Percentiles rank a stretch among this genome's conserved stretches.
Conservation (phyloP, 2,329 filamentous ascomycete species). For the Ramularia collo-cygni region DNA sequence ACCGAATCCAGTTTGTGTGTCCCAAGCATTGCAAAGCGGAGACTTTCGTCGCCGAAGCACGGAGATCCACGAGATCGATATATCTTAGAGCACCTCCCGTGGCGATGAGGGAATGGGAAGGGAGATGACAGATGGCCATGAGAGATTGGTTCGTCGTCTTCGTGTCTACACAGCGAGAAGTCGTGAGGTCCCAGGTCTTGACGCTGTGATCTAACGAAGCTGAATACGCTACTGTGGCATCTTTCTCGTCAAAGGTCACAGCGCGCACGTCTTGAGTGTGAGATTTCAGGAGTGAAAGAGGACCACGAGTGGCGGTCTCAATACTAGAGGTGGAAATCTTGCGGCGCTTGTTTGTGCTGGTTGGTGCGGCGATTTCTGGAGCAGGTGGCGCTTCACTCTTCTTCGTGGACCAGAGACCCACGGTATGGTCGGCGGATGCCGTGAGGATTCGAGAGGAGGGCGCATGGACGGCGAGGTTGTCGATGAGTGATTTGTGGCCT, state of each 20-base stretch:
- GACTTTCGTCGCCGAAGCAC: conserved; percentile 66
- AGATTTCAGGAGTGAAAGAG: conserved; percentile 64
- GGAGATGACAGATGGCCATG: conserved; percentile 68
- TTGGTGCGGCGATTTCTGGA: conserved; percentile 60
- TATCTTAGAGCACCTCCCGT: conserved; percentile 79
- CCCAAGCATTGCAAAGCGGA: conserved; percentile 86
- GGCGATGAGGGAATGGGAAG: conserved; percentile 55
- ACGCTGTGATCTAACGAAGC: conserved; percentile 86
- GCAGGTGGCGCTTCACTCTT: conserved; percentile 70
- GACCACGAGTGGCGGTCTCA: conserved; percentile 62
- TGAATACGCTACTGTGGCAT: conserved; percentile 85
- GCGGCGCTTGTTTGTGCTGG: conserved; percentile 65
- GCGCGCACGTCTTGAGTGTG: conserved; percentile 71
- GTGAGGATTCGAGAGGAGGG: conserved; percentile 73
- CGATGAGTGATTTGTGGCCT: conserved; percentile 69
- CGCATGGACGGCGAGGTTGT: conserved; percentile 66
- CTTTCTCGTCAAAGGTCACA: conserved; percentile 75
- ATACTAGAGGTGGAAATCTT: conserved; percentile 50
- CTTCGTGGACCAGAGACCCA: conserved; percentile 84
- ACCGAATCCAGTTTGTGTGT: conserved; percentile 67
- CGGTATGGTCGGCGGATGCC: conserved; percentile 70
- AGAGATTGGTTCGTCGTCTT: conserved; percentile 78
- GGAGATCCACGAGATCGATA: conserved; percentile 88
- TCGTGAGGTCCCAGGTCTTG: conserved; percentile 85
- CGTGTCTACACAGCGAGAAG: conserved; percentile 68